Conservation (phyloP, 306 rosid species). For the Luffa acutangula region DNA sequence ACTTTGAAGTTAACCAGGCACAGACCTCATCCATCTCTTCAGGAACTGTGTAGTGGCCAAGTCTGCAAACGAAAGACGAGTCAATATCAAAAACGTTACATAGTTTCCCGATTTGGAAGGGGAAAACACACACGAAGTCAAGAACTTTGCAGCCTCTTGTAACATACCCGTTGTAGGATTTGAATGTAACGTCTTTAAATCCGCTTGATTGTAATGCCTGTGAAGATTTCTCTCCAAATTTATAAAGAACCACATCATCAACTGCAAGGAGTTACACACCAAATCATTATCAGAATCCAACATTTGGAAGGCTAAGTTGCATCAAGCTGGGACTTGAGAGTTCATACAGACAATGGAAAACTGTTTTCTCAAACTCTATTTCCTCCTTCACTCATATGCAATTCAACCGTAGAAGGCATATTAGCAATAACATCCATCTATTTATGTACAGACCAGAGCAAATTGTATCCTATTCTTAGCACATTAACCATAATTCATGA, state of each 20-base stretch:
- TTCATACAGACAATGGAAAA: not conserved
- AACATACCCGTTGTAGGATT: constrained; percentile 60
- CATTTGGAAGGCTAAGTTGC: not conserved
- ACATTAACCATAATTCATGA: not conserved
- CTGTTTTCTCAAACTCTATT: not conserved
- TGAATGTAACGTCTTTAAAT: constrained; percentile 67
- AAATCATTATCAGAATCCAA: constrained; percentile 5
- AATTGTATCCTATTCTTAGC: not conserved
- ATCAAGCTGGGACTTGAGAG: not conserved
- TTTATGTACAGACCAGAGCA: not conserved
- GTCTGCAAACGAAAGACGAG: constrained; percentile 32
- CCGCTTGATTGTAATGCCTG: constrained; percentile 39
- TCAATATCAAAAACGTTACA: not conserved
- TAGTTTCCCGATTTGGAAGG: not conserved
- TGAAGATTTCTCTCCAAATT: constrained; percentile 89
- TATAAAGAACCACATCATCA: constrained; percentile 65
- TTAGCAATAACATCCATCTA: not conserved
- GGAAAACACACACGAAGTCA: not conserved
- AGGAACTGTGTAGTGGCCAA: constrained; percentile 87
- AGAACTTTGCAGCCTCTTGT: not conserved
- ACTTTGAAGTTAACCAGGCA: constrained; percentile 59
- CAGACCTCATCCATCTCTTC: constrained; percentile 93
- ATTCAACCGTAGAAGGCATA: not conserved
- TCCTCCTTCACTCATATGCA: not conserved
- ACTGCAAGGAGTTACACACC: constrained; percentile 32